A percentile compares a stretch with the other conserved stretches of the same genome.
These are phyloP conservation scores for Aspergillus sp. DNA, from an alignment of 2,329 filamentous ascomycete species.

Conservation along the genomic window DNA sequence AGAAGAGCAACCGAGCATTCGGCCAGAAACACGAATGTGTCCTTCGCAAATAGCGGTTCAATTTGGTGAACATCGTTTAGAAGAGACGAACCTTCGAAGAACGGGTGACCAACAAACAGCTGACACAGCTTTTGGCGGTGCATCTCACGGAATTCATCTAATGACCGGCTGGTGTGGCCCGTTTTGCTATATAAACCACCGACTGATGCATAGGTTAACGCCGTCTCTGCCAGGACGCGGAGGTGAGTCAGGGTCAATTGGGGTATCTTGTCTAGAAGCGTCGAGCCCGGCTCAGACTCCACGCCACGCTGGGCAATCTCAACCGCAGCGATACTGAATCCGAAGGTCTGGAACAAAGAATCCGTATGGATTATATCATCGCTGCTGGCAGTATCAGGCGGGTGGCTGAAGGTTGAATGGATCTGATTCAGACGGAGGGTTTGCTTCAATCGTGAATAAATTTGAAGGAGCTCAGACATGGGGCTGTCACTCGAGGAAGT, in stretches of 20 bases:
- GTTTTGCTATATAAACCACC: constrained; percentile 65
- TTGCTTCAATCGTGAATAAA: constrained; percentile 58
- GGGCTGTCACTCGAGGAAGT: constrained; percentile 31
- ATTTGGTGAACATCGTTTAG: constrained; percentile 39
- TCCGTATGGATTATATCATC: constrained; percentile 52
- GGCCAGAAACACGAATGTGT: constrained; percentile 64
- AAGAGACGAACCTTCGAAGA: constrained; percentile 32
- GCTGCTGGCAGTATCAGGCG: constrained; percentile 37
- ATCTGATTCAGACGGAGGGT: constrained; percentile 55
- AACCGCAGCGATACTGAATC: constrained; percentile 80
- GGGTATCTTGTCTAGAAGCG: constrained; percentile 78
- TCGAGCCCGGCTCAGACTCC: constrained; percentile 69
- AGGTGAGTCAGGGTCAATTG: constrained; percentile 83
- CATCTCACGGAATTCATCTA: constrained; percentile 66
- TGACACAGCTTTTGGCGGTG: constrained; percentile 72
- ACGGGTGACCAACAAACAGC: constrained; percentile 64
- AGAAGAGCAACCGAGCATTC: constrained; percentile 72
- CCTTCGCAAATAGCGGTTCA: constrained; percentile 39
- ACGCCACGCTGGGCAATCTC: constrained; percentile 91
- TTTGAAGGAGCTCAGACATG: constrained; percentile 51
- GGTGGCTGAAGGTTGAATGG: constrained; percentile 46
- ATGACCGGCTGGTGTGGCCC: constrained; percentile 56
- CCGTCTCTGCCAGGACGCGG: constrained; percentile 83
- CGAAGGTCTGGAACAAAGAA: constrained; percentile 55
- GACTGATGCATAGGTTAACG: constrained; percentile 77